Conservation (phyloP, 75 land plant species). For the Sequoiadendron giganteum region DNA sequence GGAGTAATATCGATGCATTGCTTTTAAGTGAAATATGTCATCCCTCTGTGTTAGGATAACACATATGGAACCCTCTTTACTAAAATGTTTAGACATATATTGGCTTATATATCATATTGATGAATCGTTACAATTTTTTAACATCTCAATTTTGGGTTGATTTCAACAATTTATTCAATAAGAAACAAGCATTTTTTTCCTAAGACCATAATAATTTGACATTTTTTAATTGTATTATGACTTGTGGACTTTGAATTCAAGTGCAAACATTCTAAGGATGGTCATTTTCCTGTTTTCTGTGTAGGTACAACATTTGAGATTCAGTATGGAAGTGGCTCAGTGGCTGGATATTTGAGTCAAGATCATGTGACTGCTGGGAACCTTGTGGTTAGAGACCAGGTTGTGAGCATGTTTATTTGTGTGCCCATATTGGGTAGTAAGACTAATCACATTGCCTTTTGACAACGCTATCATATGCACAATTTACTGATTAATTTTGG, state of each 20-base stretch:
- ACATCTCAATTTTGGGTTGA: background rate
- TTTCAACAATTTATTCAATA: background rate
- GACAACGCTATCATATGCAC: background rate
- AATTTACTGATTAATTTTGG: background rate
- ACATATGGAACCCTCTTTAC: background rate
- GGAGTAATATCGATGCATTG: background rate
- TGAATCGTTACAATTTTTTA: background rate
- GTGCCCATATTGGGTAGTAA: background rate
- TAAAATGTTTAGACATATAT: background rate
- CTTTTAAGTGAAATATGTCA: background rate
- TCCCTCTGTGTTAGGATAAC: background rate
- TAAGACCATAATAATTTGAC: background rate
- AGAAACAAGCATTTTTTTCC: background rate
- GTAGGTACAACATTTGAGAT: conserved; percentile 65
- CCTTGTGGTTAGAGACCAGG: conserved; percentile 66
- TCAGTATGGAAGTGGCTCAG: conserved; percentile 71
- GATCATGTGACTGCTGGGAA: conserved; percentile 71
- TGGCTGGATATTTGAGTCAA: conserved; percentile 70
- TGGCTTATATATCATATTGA: background rate
- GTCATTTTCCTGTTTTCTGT: background rate
- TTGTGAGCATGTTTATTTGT: conserved; percentile 3
- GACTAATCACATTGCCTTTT: background rate
- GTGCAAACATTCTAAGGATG: background rate
- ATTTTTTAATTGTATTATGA: background rate
- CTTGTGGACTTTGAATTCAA: background rate